phyloP scores from a whole-genome alignment of 108 stramenopile genomes.

The Epipyxis sp. region DNA sequence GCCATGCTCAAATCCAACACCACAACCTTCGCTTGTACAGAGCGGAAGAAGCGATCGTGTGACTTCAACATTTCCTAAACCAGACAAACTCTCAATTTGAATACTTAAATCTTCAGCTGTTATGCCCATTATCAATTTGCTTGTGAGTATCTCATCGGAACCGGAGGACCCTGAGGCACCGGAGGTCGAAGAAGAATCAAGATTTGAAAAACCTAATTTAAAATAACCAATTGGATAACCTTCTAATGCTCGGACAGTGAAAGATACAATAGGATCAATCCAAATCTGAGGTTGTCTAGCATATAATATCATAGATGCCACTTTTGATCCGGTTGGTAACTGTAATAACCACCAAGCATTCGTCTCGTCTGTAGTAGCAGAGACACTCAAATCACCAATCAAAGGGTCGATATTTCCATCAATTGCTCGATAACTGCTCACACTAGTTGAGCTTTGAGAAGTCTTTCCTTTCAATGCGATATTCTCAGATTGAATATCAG shows the following conservation, averaged over 20 bases:
- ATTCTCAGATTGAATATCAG: neutral
- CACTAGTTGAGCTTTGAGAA: conserved; percentile 4
- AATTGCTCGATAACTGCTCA: neutral
- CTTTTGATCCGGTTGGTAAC: neutral
- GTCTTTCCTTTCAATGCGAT: neutral
- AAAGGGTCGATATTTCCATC: conserved; percentile 1
- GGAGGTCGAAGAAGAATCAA: neutral
- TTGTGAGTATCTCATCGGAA: neutral
- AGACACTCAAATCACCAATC: neutral
- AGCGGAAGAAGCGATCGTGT: neutral
- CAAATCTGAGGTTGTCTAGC: conserved; percentile 5
- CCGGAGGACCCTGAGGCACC: neutral
- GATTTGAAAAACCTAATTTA: neutral
- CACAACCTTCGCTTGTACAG: neutral
- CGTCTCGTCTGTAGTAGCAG: neutral
- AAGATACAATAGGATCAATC: neutral
- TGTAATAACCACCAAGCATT: conserved; percentile 1
- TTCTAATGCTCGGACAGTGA: conserved; percentile 2
- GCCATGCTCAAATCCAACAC: conserved; percentile 7
- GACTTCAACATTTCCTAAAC: conserved; percentile 4
- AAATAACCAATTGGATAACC: neutral
- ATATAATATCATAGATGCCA: conserved; percentile 3
- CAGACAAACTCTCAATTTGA: neutral
- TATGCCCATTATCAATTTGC: neutral
- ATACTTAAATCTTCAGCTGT: neutral